Evolutionary conservation across 768 basidiomycete genomes (phyloP), one percentile per base, ranked within the genome.

Genomic region (Pleurotus giganteus): DNA sequence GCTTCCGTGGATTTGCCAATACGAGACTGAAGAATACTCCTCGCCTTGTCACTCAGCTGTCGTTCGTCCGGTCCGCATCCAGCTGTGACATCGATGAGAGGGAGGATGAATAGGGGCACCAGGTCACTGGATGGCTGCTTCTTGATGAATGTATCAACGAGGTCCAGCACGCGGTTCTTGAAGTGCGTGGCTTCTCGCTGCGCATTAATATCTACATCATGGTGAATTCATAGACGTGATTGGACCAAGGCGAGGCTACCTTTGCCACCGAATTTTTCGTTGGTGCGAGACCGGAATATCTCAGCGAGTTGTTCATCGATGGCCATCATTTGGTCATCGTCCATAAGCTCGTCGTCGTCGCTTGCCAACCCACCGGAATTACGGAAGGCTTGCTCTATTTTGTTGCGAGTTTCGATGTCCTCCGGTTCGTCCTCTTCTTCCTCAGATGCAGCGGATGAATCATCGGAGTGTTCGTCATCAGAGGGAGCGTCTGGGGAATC

Each of bases 311-410:
- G 89, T 46, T 91, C 89, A 65, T 99, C 96, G 24, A 98, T 83
- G 29, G 89, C 89, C 79, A 98, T 86, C 96, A 99, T 99, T 71
- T 97, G 92, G 23, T 98, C 95, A 65, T 99, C 96, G 65, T 97
- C 90, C 86, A 96, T 88, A 26, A 86, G 72, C 45, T 89, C 88
- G 57, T 86, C 84, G 12, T 84, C 63, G 19, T 83, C 82, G 6
- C 81, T 81, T 13, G 80, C 77, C 31, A 84, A 70, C 5, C 83
- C 85, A 60, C 82, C 84, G 11, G 78, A 78, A n/a, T n/a, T n/a
- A 17, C 78, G 77, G 3, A 88, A 69, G 2, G 81, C 85, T 57
- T 84, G 81, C 64, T 83, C 77, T 34, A 85, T 86, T 62, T 89
- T 85, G 43, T 75, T 73, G 53, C 90, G 78, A 43, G 95, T 79